phyloP scores from a whole-genome alignment of 352 stramenopile genomes.

The Phytopythium delawarense region DNA sequence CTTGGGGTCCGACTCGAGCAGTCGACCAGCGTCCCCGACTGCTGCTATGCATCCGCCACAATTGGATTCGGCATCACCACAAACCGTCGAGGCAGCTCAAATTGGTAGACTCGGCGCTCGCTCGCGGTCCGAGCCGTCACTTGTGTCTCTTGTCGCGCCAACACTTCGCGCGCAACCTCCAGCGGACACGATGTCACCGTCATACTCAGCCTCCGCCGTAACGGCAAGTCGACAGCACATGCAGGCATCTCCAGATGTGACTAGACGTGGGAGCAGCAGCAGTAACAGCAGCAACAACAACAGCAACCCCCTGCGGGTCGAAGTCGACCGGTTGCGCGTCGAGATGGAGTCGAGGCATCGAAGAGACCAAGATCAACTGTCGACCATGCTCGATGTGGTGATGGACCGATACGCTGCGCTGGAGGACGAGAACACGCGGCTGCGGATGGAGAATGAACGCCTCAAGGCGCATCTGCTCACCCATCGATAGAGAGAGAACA shows the following conservation, averaged over 20 bases:
- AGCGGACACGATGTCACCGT: neutral
- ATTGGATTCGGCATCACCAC: neutral
- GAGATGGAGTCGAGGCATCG: conserved; percentile 35
- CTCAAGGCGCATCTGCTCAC: conserved; percentile 25
- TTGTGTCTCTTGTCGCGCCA: neutral
- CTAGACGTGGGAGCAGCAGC: neutral
- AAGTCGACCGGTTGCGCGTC: conserved; percentile 32
- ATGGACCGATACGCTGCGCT: conserved; percentile 34
- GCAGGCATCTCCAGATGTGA: neutral
- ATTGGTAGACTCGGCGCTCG: neutral
- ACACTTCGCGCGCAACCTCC: neutral
- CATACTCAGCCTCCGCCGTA: neutral
- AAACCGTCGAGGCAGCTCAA: neutral
- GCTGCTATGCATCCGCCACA: neutral
- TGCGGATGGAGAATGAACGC: conserved; percentile 38
- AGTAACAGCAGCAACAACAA: too few relatives aligned
- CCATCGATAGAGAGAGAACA: neutral
- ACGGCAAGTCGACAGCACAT: neutral
- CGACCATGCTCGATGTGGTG: conserved; percentile 26
- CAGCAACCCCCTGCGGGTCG: conserved; percentile 13
- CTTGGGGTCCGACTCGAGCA: neutral
- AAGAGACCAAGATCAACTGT: conserved; percentile 34
- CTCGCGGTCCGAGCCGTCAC: conserved; percentile 4
- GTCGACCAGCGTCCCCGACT: conserved; percentile 3
- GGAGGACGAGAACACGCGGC: conserved; percentile 28